A percentile compares a stretch with the other conserved stretches of the same genome.
Evolutionary conservation across 495 filamentous ascomycete genomes (phyloP).

Genomic region (Glonium stellatum): DNA sequence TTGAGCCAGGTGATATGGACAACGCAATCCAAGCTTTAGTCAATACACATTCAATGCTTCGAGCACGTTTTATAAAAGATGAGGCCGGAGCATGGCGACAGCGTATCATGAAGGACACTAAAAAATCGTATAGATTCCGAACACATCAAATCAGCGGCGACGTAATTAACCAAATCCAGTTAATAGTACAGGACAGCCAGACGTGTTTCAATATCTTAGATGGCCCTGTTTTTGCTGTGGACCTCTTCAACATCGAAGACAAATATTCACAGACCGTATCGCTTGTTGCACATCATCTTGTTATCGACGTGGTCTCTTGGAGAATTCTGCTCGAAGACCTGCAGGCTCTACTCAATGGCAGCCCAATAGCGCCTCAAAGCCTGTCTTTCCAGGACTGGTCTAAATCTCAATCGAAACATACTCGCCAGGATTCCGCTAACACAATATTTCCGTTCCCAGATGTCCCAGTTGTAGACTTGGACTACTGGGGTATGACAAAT

Average conservation of each 20-base stretch:
- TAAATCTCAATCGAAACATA: conserved; percentile 16
- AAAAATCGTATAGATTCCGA: conserved; percentile 17
- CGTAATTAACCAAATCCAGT: no score
- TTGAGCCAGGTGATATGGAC: conserved; percentile 4
- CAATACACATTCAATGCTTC: conserved; percentile 27
- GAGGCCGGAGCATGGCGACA: conserved; percentile 21
- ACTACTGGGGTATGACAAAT: conserved; percentile 27
- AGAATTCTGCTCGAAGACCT: conserved; percentile 23
- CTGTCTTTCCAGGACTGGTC: conserved; percentile 25
- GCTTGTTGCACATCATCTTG: conserved; percentile 27
- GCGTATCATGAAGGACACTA: conserved; percentile 22
- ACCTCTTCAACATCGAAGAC: neutral
- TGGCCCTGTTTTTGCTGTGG: neutral
- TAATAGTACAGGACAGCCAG: neutral
- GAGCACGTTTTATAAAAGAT: conserved; percentile 18
- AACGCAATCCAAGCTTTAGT: conserved; percentile 19
- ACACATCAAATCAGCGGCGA: neutral
- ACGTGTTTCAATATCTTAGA: neutral
- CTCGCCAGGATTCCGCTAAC: conserved; percentile 6
- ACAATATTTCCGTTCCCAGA: conserved; percentile 12
- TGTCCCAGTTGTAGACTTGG: conserved; percentile 5
- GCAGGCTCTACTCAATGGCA: no score
- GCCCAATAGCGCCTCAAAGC: conserved; percentile 9
- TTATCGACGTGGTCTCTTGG: conserved; percentile 30
- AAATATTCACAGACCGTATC: conserved; percentile 14